Percentiles rank a stretch among this genome's conserved stretches.
phyloP scores from a whole-genome alignment of 2,329 filamentous ascomycete genomes.

The Pezicula rhizophila region DNA sequence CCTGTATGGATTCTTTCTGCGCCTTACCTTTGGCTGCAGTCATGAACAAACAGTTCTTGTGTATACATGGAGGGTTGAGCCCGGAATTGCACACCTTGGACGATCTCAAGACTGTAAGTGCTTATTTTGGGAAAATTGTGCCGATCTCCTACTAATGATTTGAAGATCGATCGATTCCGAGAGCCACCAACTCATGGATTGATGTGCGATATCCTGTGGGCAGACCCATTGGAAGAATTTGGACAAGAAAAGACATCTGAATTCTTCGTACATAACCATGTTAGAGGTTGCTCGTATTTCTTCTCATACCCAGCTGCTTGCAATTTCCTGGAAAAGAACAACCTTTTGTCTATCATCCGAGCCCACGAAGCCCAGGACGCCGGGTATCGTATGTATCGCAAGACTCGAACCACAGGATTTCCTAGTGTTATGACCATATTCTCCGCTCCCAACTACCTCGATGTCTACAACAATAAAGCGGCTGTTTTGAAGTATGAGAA shows the following conservation, averaged over 20 bases:
- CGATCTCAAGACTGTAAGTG: conserved; percentile 75
- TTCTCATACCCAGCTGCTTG: conserved; percentile 98
- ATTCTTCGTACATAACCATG: conserved; percentile 97
- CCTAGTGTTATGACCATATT: conserved; percentile 99
- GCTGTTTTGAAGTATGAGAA: conserved; percentile 99
- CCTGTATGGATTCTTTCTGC: conserved; percentile 98
- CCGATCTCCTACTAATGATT: conserved; percentile 5
- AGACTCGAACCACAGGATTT: conserved; percentile 96
- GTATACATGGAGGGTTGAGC: conserved; percentile 93
- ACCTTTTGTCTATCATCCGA: conserved; percentile 91
- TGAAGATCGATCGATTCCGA: conserved; percentile 89
- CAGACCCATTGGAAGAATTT: conserved; percentile 95
- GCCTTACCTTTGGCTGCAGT: conserved; percentile 85
- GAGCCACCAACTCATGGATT: conserved; percentile 95
- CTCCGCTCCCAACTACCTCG: conserved; percentile 96
- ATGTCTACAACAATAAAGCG: conserved; percentile 99
- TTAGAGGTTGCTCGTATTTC: conserved; percentile 97
- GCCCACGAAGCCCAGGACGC: conserved; percentile 98
- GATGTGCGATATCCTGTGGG: conserved; percentile 99
- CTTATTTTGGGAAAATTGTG: neutral
- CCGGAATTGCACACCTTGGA: conserved; percentile 94
- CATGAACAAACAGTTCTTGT: conserved; percentile 99
- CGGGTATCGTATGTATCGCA: conserved; percentile 97
- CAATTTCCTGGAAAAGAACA: conserved; percentile 98
- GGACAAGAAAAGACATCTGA: conserved; percentile 98